Conservation (phyloP, 2,329 filamentous ascomycete species). For the Colletotrichum salicis region DNA sequence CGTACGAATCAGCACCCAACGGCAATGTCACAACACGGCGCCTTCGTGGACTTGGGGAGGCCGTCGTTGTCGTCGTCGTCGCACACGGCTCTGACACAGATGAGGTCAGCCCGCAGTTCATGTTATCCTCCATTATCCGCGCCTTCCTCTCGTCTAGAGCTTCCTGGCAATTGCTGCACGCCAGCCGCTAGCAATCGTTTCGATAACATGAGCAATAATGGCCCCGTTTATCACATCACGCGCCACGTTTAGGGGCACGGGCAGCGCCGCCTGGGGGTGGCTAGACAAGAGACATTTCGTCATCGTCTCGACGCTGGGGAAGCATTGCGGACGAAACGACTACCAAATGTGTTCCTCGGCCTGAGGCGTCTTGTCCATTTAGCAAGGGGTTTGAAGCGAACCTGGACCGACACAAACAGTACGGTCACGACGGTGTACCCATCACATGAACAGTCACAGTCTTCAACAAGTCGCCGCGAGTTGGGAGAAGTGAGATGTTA, state of each 20-base stretch:
- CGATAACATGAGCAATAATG: constrained; percentile 8
- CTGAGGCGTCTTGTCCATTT: neutral
- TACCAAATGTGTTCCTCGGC: neutral
- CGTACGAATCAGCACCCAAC: neutral
- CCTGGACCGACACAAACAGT: constrained; percentile 4
- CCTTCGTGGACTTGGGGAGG: neutral
- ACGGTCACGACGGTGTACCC: neutral
- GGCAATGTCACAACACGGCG: neutral
- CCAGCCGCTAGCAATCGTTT: constrained; percentile 7
- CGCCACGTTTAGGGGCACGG: constrained; percentile 3
- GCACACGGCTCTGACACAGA: constrained; percentile 35
- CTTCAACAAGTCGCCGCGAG: constrained; percentile 11
- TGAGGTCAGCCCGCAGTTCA: constrained; percentile 37
- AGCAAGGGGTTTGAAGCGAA: neutral
- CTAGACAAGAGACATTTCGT: constrained; percentile 31
- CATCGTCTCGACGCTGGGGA: constrained; percentile 1
- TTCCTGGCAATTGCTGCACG: constrained; percentile 20
- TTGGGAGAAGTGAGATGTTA: neutral
- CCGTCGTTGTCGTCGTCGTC: constrained; percentile 14
- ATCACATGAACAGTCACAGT: constrained; percentile 12
- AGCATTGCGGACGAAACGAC: neutral
- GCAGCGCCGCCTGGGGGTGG: constrained; percentile 8
- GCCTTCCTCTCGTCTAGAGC: constrained; percentile 32
- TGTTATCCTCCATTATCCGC: constrained; percentile 34
- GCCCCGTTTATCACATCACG: constrained; percentile 27